Base-by-base conservation (phyloP, 495 filamentous ascomycete species). In the Jackrogersella multiformis region DNA sequence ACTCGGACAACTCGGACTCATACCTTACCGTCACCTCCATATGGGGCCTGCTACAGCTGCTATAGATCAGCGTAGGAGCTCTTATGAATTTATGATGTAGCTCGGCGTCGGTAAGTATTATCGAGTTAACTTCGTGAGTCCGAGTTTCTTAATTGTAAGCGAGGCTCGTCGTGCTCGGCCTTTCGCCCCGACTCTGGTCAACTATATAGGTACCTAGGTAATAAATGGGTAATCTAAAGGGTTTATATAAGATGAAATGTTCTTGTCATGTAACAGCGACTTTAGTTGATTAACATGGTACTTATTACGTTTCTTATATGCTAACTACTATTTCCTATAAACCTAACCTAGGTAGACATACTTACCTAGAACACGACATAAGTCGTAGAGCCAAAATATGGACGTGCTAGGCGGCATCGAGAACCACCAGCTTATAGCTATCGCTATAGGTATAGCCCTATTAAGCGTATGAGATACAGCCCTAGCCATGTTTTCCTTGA, bases 1-100 rank as follows among this genome's bases (percentile, higher is more conserved):
- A 6, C n/a, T 49, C 56, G 56, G 56, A 60, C 56, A 60, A 38
- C 51, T 60, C 56, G 56, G 56, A 34, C 56, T 41, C 44, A 32
- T 5, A 5, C 24, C 26, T 15, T 18, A 28, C 42, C 56, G 34
- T 51, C 7, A n/a, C n/a, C n/a, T n/a, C n/a, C n/a, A n/a, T n/a
- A n/a, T n/a, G n/a, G n/a, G n/a, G n/a, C n/a, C n/a, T n/a, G n/a
- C n/a, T n/a, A n/a, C n/a, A n/a, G n/a, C n/a, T n/a, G n/a, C n/a
- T n/a, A n/a, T 34, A 4, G n/a, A 35, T 52, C 26, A 30, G 26
- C 4, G 48, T 32, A 18, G 21, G n/a, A 10, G 28, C 1, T 35
- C 16, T 21, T 54, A 39, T 20, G 5, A 36, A 26, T 51, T 34
- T 35, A 51, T 41, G 34, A 60, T 60, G 45, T 12, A 53, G 16